These are phyloP conservation scores for Begonia loranthoides DNA, from an alignment of 306 rosid genomes.

Conservation along the genomic window DNA sequence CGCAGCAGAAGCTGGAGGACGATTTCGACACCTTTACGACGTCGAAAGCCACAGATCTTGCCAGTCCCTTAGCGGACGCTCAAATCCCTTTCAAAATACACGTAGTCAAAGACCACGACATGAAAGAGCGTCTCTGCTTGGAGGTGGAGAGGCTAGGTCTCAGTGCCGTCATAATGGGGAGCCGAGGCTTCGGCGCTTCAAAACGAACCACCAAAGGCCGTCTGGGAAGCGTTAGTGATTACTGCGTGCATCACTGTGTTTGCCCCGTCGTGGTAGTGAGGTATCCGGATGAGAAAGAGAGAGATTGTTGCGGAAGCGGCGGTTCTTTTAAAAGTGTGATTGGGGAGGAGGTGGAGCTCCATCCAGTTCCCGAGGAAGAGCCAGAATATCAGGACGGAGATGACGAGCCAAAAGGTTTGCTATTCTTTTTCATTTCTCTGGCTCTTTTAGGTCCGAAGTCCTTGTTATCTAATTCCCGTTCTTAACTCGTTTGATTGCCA, in stretches of 20 bases:
- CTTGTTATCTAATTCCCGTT: too few species aligned
- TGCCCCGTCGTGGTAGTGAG: conserved; percentile 88
- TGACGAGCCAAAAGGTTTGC: conserved; percentile 46
- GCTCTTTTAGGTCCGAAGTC: neutral
- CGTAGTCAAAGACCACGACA: conserved; percentile 85
- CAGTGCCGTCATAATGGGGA: conserved; percentile 87
- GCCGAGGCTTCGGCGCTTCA: conserved; percentile 72
- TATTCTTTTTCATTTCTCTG: neutral
- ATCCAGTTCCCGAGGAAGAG: conserved; percentile 81
- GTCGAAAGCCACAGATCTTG: conserved; percentile 46
- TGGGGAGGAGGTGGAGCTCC: conserved; percentile 41
- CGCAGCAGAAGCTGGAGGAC: conserved; percentile 45
- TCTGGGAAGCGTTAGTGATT: conserved; percentile 82
- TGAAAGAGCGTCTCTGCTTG: conserved; percentile 87
- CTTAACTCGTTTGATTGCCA: too few species aligned
- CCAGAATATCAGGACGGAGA: conserved; percentile 48
- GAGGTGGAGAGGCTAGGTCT: conserved; percentile 90
- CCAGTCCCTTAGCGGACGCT: conserved; percentile 58
- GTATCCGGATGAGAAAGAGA: conserved; percentile 42
- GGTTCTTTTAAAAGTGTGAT: conserved; percentile 10
- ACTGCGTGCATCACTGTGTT: conserved; percentile 80
- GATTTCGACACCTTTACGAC: conserved; percentile 65
- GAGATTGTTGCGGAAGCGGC: conserved; percentile 1
- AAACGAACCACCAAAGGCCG: conserved; percentile 35
- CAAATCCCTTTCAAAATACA: conserved; percentile 64